These are phyloP conservation scores for Kalmanozyma brasiliensis DNA, from an alignment of 1,284 basidiomycete genomes.

Conservation along the genomic window DNA sequence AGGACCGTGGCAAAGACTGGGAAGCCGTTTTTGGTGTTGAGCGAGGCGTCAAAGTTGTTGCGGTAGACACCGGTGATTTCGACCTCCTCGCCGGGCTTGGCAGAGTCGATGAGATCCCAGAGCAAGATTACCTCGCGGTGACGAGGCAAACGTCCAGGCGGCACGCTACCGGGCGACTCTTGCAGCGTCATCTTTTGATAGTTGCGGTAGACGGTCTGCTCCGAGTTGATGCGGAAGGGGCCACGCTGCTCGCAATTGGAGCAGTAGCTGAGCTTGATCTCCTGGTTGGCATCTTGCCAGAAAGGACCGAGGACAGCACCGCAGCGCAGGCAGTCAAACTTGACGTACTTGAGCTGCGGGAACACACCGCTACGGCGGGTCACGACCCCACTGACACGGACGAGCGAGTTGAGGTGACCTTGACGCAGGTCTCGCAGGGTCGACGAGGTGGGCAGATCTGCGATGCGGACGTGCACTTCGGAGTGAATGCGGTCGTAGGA, in stretches of 20 bases:
- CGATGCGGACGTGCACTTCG: conserved; percentile 96
- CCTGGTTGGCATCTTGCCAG: conserved; percentile 94
- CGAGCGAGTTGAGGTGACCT: conserved; percentile 90
- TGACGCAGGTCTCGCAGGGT: conserved; percentile 94
- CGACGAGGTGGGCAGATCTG: conserved; percentile 87
- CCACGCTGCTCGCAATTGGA: conserved; percentile 92
- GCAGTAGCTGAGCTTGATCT: conserved; percentile 87
- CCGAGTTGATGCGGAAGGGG: conserved; percentile 95
- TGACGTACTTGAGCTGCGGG: conserved; percentile 98
- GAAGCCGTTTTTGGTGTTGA: conserved; percentile 99
- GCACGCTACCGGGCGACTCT: conserved; percentile 97
- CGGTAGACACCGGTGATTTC: conserved; percentile 92
- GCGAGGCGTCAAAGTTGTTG: conserved; percentile 97
- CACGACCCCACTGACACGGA: conserved; percentile 95
- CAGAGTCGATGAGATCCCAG: conserved; percentile 97
- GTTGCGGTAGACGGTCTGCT: conserved; percentile 98
- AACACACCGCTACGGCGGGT: conserved; percentile 95
- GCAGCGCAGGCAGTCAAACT: conserved; percentile 89
- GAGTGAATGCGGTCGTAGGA: conserved; percentile 96
- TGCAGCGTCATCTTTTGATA: conserved; percentile 99
- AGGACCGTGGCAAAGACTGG: conserved; percentile 98
- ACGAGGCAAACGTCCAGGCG: conserved; percentile 92
- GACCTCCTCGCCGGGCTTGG: conserved; percentile 97
- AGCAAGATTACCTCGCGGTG: conserved; percentile 96
- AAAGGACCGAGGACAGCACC: conserved; percentile 92